Evolutionary conservation across 2,329 filamentous ascomycete species (phyloP), one percentile per base, ranked within the genome.

Genomic region (Trichoderma koningiopsis): DNA sequence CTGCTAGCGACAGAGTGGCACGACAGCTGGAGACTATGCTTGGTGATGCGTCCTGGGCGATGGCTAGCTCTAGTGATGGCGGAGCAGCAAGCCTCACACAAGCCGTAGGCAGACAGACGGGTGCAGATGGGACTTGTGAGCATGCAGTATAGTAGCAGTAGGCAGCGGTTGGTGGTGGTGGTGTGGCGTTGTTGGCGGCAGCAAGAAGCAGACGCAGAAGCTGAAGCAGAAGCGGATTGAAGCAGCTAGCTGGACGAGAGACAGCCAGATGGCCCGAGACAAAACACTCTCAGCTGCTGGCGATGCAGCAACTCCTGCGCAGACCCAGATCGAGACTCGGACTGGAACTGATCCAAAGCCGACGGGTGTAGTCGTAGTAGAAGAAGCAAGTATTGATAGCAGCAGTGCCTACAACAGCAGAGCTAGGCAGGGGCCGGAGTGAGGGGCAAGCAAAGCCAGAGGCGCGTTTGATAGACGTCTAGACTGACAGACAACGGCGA

Each of bases 1-100:
- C 68, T 70, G 68, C 68, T 70, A 67, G 62, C 37, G 68, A 67
- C 29, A 57, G 63, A 59, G 63, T 67, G 63, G 68, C 68, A 70
- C 68, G 56, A 70, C 68, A 66, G 62, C 11, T 7, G 53, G 35
- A 11, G 47, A 49, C n/a, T 49, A 22, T 57, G 33, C 49, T 40
- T 56, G 52, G 62, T 22, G 64, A 61, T 31, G 47, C 35, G 40
- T 43, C 19, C n/a, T 43, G 40, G 65, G 33, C 11, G 33, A 13
- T 13, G 33, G 33, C 11, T 68, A 68, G 47, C 57, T 40, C 8
- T 43, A 19, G 16, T 33, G 64, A 55, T 57, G 57, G 65, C 57
- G 65, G 65, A 61, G 47, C 22, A 49, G 5, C 11, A 24, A 49
- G 65, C 61, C 65, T 68, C 65, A 53, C 56, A 53, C 56, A 27